A percentile compares a stretch with the other conserved stretches of the same genome.
These are phyloP conservation scores for Septoria linicola DNA, from an alignment of 2,329 filamentous ascomycete genomes.

Conservation along the genomic window DNA sequence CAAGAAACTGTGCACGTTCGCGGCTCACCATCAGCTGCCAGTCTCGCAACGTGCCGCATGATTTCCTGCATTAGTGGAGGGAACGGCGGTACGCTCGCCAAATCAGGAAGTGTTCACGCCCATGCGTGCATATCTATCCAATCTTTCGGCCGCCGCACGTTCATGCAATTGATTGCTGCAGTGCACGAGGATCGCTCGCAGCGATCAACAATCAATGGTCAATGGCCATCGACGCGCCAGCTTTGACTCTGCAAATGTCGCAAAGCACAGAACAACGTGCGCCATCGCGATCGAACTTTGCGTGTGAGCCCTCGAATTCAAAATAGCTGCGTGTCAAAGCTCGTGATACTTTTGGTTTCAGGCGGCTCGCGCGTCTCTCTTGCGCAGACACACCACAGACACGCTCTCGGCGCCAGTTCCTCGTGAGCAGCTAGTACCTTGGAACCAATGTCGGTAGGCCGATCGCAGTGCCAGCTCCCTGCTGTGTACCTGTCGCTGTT, in stretches of 20 bases:
- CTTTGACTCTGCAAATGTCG: no score
- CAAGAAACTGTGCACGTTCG: neutral
- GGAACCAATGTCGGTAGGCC: neutral
- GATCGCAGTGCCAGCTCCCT: neutral
- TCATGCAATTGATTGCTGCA: no score
- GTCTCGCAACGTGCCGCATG: conserved; percentile 10
- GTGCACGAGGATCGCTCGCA: no score
- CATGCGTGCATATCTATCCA: conserved; percentile 11
- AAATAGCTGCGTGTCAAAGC: neutral
- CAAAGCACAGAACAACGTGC: neutral
- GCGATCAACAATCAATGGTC: no score
- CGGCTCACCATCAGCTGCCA: conserved; percentile 9
- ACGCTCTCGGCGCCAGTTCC: neutral
- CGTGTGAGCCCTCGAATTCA: neutral
- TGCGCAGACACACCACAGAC: no score
- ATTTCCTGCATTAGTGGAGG: conserved; percentile 5
- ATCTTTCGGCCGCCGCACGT: neutral
- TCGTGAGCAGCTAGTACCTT: neutral
- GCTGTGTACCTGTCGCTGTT: neutral
- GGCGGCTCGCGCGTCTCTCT: no score
- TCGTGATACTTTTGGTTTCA: no score
- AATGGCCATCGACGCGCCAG: no score
- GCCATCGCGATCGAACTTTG: conserved; percentile 3
- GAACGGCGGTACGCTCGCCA: neutral
- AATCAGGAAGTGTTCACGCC: no score